Evolutionary conservation across 495 filamentous ascomycete species (phyloP).

Genomic region (Lophiostoma macrostomum): DNA sequence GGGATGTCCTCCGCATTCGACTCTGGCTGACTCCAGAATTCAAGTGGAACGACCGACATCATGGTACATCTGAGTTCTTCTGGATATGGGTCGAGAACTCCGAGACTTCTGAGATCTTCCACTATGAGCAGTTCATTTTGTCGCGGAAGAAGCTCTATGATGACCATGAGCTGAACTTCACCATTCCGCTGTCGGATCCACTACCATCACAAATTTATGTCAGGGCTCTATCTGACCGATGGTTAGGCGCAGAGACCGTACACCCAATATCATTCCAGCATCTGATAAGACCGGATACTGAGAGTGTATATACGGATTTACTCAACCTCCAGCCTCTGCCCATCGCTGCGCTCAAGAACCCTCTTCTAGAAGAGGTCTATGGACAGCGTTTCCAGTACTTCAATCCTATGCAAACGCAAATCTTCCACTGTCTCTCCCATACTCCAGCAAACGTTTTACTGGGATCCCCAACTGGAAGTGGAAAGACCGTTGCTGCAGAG

Average conservation of each 20-base stretch:
- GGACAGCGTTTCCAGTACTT: constrained; percentile 86
- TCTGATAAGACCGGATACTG: constrained; percentile 93
- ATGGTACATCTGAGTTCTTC: constrained; percentile 92
- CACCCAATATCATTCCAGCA: constrained; percentile 95
- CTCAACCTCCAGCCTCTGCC: constrained; percentile 89
- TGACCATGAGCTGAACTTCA: constrained; percentile 96
- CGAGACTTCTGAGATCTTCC: constrained; percentile 95
- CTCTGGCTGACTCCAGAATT: constrained; percentile 87
- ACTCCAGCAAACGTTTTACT: constrained; percentile 87
- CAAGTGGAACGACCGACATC: constrained; percentile 90
- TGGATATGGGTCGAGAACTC: constrained; percentile 99
- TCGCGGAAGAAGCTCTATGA: constrained; percentile 84
- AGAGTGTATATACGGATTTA: constrained; percentile 93
- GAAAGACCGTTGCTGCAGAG: constrained; percentile 94
- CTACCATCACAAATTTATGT: constrained; percentile 95
- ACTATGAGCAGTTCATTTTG: constrained; percentile 95
- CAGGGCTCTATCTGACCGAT: constrained; percentile 87
- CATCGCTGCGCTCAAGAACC: constrained; percentile 82
- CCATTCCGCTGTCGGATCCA: constrained; percentile 90
- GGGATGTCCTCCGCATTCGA: constrained; percentile 86
- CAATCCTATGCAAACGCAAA: constrained; percentile 98
- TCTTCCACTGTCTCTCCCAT: constrained; percentile 94
- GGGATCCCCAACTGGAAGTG: constrained; percentile 95
- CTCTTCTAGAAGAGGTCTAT: constrained; percentile 83
- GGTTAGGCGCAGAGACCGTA: constrained; percentile 96